These are phyloP conservation scores for Chytridiales sp. DNA, from an alignment of 371 early-diverging fungal genomes.

Conservation along the genomic window DNA sequence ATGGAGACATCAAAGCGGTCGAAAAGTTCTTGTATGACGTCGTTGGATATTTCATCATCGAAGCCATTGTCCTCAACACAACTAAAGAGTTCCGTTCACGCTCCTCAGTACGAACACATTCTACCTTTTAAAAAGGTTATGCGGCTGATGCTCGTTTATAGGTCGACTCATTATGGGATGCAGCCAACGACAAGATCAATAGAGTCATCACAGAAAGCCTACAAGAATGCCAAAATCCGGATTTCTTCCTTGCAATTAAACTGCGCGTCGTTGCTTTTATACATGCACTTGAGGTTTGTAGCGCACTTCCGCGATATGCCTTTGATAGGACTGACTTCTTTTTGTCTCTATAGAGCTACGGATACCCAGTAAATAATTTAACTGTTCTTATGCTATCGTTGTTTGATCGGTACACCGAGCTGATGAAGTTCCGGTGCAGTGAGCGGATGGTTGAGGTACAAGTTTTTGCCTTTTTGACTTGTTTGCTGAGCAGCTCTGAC, in stretches of 20 bases:
- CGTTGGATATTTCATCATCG: slow-evolving; percentile 95
- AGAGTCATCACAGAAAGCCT: slow-evolving; percentile 76
- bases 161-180: slow-evolving; percentile 89
- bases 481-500: slow-evolving; percentile 1
- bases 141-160: slow-evolving; percentile 16
- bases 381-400: slow-evolving; percentile 72
- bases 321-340: not conserved
- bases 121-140: slow-evolving; percentile 1
- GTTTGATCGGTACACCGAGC: slow-evolving; percentile 78
- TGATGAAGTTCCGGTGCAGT: slow-evolving; percentile 69
- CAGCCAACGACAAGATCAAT: slow-evolving; percentile 75
- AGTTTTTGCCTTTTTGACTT: not conserved
- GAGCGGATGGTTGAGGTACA: slow-evolving; percentile 68
- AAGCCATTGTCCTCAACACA: slow-evolving; percentile 83
- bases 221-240: slow-evolving; percentile 70
- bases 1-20: slow-evolving; percentile 65
- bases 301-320: slow-evolving; percentile 3
- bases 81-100: slow-evolving; percentile 89
- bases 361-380: slow-evolving; percentile 68
- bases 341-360: slow-evolving; percentile 55
- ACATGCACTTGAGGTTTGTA: no score
- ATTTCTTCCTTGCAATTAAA: slow-evolving; percentile 76
- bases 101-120: slow-evolving; percentile 56
- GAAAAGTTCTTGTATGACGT: slow-evolving; percentile 80
- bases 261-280: not conserved